Conservation (phyloP, 257 asterid species). For the Agastache rugosa region DNA sequence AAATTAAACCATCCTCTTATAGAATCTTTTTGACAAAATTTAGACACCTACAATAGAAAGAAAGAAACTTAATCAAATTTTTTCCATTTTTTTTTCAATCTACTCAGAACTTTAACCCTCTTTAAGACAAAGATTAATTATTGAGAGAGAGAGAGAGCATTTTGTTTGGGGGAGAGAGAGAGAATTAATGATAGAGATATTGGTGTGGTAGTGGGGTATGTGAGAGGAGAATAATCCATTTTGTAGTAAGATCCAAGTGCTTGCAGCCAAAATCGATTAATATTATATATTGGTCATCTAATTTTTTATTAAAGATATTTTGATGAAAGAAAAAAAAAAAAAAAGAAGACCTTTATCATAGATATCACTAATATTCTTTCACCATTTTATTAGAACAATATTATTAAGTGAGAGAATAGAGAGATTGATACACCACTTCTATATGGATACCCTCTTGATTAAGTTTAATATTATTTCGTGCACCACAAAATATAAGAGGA, state of each 20-base stretch:
- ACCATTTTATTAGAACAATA: not conserved
- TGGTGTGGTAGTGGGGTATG: conserved; percentile 39
- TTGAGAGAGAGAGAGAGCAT: not conserved
- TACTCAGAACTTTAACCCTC: no score
- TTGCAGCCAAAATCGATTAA: conserved; percentile 71
- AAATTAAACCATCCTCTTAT: no score
- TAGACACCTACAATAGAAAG: no score
- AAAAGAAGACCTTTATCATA: conserved; percentile 35
- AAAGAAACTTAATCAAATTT: no score
- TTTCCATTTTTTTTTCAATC: no score
- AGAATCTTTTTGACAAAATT: no score
- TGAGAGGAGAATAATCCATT: conserved; percentile 55
- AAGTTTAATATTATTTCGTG: no score
- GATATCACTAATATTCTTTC: conserved; percentile 24
- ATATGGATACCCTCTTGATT: no score
- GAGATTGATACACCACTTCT: no score
- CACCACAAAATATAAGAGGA: no score
- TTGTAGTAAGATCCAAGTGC: conserved; percentile 69
- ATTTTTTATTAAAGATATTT: not conserved
- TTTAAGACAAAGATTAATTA: not conserved
- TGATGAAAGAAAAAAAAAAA: not conserved
- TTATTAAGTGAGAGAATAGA: no score
- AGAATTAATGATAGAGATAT: conserved; percentile 20
- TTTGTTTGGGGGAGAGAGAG: not conserved
- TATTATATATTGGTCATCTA: conserved; percentile 31